Evolutionary conservation across 2,329 filamentous ascomycete species (phyloP), one percentile per base, ranked within the genome.

Genomic region (Colletotrichum sp.): DNA sequence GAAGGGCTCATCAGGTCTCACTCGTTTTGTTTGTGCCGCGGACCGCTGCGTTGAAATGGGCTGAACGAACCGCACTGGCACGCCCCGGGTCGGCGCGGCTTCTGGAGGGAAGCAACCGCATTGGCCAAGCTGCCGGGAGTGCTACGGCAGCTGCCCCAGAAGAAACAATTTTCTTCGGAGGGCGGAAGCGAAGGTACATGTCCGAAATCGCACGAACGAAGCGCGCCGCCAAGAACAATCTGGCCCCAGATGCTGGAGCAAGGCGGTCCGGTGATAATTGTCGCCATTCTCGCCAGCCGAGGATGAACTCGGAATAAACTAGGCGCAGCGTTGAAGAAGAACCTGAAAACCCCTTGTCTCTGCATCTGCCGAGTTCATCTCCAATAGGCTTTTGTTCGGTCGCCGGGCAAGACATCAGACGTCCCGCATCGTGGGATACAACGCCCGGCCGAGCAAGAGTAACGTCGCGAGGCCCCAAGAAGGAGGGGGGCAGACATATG

Each of bases 201-300:
- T 76, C 74, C 70, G 65, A 76, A 65, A 44, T 76, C 74, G 70
- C 74, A 74, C 70, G 18, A 55, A 59, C 21, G 49, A 69, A 52
- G 44, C 65, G 44, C 59, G 26, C 62, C 59, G 74, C 74, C 74
- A 76, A 76, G 74, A n/a, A 60, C 4, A 21, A 26, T 44, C n/a
- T 64, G 30, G 69, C 59, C 49, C 34, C 70, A 69, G 34, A 18
- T 36, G 70, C 57, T 69, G 64, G 64, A 69, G 44, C 24, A 30
- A 60, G 9, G 63, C 24, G 44, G 65, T 12, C 57, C 59, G 28
- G 59, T 65, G 60, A 44, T 16, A 36, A 32, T 60, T 26, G 57
- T 69, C 59, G 70, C 64, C 28, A 66, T 64, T 34, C 28, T 69
- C 59, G 64, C 52, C 64, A 76, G 30, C 70, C 64, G 73, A 73